phyloP scores from a whole-genome alignment of 2,329 filamentous ascomycete species.

The Ustilaginoidea virens region DNA sequence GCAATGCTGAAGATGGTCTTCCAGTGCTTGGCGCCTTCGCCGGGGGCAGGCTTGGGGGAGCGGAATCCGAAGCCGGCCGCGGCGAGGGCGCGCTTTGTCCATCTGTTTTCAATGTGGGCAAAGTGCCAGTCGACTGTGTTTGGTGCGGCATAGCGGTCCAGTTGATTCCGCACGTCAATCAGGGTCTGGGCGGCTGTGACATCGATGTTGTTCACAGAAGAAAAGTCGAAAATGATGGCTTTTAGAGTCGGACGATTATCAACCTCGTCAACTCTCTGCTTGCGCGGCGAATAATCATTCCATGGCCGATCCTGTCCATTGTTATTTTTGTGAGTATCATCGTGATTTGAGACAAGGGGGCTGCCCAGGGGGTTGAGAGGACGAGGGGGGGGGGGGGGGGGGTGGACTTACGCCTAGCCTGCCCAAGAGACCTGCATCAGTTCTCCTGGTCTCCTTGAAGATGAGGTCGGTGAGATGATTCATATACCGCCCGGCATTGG shows the following conservation, averaged over 20 bases:
- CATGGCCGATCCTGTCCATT: constrained; percentile 43
- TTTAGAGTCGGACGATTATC: constrained; percentile 32
- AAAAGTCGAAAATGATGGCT: constrained; percentile 40
- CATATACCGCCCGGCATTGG: constrained; percentile 34
- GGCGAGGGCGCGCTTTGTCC: constrained; percentile 39
- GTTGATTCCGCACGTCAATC: constrained; percentile 36
- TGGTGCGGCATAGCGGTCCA: constrained; percentile 33
- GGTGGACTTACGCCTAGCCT: constrained; percentile 26
- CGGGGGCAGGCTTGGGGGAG: constrained; percentile 12
- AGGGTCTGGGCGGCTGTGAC: constrained; percentile 38
- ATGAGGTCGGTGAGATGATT: constrained; percentile 31
- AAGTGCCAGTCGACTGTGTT: constrained; percentile 33
- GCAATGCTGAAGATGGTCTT: constrained; percentile 90
- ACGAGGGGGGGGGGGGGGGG: neutral
- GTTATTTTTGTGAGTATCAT: no score
- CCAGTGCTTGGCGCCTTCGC: constrained; percentile 15
- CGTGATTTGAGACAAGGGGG: no score
- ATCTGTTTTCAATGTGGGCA: constrained; percentile 35
- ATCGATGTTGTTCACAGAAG: constrained; percentile 38
- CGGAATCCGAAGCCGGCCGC: constrained; percentile 36
- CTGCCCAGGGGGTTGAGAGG: neutral
- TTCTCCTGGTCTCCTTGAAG: constrained; percentile 28
- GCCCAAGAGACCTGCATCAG: constrained; percentile 25
- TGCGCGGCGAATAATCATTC: constrained; percentile 34
- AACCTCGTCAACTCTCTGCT: constrained; percentile 14